These are phyloP conservation scores for Phytopythium ostracodes DNA, from an alignment of 352 stramenopile genomes.

Conservation along the genomic window DNA sequence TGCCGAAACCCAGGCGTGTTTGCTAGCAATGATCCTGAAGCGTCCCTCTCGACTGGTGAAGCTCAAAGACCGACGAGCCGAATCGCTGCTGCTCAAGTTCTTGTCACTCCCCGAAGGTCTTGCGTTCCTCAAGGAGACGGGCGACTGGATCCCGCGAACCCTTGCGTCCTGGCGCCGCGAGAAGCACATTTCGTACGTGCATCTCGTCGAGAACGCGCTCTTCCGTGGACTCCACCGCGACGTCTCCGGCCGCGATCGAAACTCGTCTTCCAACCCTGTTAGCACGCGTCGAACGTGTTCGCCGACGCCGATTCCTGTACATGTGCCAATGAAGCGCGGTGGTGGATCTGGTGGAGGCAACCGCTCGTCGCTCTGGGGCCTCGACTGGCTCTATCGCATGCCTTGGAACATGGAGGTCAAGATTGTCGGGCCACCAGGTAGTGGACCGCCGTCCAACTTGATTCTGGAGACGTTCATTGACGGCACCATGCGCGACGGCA, in stretches of 20 bases:
- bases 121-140: conserved; percentile 72
- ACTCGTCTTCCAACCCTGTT: conserved; percentile 13
- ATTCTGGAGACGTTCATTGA: conserved; percentile 89
- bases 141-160: conserved; percentile 81
- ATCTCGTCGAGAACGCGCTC: conserved; percentile 74
- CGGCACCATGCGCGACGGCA: conserved; percentile 68
- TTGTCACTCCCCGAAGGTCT: conserved; percentile 76
- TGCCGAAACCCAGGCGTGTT: conserved; percentile 74
- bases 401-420: conserved; percentile 92
- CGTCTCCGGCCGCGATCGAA: conserved; percentile 62
- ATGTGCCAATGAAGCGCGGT: conserved; percentile 79
- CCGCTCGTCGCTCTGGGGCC: conserved; percentile 70
- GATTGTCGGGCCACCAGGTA: conserved; percentile 81
- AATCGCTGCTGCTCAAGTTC: conserved; percentile 82
- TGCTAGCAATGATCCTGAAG: conserved; percentile 84
- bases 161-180: conserved; percentile 72
- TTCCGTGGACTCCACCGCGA: conserved; percentile 83
- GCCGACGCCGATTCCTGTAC: conserved; percentile 78
- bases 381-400: conserved; percentile 89
- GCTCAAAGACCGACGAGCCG: conserved; percentile 72
- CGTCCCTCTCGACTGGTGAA: conserved; percentile 72
- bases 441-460: conserved; percentile 77
- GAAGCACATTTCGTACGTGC: conserved; percentile 85
- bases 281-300: conserved; percentile 46
- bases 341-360: conserved; percentile 57